phyloP scores from a whole-genome alignment of 176 grass and related monocot species.

The Eragrostis nindensis region DNA sequence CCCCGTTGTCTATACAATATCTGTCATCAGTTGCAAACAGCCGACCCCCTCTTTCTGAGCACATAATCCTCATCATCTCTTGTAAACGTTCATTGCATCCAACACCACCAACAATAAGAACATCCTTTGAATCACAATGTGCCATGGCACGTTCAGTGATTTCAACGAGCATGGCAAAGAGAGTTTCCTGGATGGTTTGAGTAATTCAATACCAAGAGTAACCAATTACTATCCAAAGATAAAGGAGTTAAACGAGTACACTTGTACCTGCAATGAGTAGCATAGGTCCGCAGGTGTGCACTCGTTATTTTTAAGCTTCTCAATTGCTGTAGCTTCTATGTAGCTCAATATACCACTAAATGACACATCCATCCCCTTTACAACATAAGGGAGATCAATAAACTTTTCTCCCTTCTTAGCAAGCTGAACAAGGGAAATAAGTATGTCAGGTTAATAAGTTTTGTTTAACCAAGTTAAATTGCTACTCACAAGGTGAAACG shows the following conservation, averaged over 20 bases:
- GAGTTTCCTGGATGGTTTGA: conserved; percentile 69
- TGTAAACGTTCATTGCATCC: conserved; percentile 87
- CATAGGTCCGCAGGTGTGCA: conserved; percentile 92
- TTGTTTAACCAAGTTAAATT: not conserved
- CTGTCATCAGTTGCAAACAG: conserved; percentile 93
- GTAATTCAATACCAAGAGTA: not conserved
- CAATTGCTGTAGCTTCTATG: conserved; percentile 87
- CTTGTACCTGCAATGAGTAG: conserved; percentile 92
- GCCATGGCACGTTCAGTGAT: conserved; percentile 98
- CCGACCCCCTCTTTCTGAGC: conserved; percentile 78
- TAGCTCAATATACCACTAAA: conserved; percentile 98
- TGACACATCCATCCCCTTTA: conserved; percentile 99
- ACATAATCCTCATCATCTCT: conserved; percentile 97
- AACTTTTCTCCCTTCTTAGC: conserved; percentile 98
- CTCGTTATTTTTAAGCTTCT: conserved; percentile 93
- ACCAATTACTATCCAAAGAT: not conserved
- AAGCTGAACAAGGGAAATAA: conserved; percentile 60
- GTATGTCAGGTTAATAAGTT: conserved; percentile 17
- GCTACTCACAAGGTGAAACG: not conserved
- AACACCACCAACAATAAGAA: conserved; percentile 97
- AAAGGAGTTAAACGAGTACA: not conserved
- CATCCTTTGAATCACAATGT: conserved; percentile 82
- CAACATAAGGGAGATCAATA: conserved; percentile 88
- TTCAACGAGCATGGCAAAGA: conserved; percentile 98
- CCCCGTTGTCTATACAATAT: conserved; percentile 93